Evolutionary conservation across 1,284 basidiomycete species (phyloP), one percentile per base, ranked within the genome.

Genomic region (Cronartium quercuum): DNA sequence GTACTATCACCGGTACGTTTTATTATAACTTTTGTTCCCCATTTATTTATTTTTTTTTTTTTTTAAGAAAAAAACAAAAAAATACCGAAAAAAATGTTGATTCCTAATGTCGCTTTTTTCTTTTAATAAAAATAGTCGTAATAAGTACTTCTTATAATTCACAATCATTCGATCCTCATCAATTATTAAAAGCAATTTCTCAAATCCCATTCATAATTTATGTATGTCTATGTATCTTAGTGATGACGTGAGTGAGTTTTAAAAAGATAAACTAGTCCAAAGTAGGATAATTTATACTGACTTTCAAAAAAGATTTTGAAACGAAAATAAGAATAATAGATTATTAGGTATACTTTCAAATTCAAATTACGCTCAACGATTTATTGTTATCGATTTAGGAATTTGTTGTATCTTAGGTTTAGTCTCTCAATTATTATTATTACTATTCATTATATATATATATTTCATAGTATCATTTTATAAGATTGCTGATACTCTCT

Each of bases 331-430:
- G n/a, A n/a, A n/a, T n/a, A n/a, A n/a, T 6, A 79, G 87, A 21
- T 79, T 88, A 2, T 85, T 93, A 7, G 85, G 87, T 4, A 74
- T 82, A n/a, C 77, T 84, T 1, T 85, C 85, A 0, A 83, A 90
- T 1, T 90, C 90, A 0, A 83, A 86, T 1, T 81, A 85, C 3
- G 94, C 91, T 0, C 86, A 85, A 77, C 84, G 84, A 24, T 89
- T 86, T 82, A 90, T 96, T 1, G 87, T 90, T 76, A 86, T 97
- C 69, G 94, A 98, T 81, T 86, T 98, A 15, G 92, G 92, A 0
- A 80, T 94, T 10, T 94, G 92, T 81, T 91, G 91, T 1, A 82
- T 94, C 15, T 93, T 92, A 80, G 92, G 91, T 89, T 76, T 77
- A 85, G 77, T 41, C 18, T 9, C 67, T n/a, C n/a, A n/a, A n/a